Evolutionary conservation across 148 eudicot species (phyloP), one percentile per base, ranked within the genome.

Genomic region (Arctostaphylos glauca): DNA sequence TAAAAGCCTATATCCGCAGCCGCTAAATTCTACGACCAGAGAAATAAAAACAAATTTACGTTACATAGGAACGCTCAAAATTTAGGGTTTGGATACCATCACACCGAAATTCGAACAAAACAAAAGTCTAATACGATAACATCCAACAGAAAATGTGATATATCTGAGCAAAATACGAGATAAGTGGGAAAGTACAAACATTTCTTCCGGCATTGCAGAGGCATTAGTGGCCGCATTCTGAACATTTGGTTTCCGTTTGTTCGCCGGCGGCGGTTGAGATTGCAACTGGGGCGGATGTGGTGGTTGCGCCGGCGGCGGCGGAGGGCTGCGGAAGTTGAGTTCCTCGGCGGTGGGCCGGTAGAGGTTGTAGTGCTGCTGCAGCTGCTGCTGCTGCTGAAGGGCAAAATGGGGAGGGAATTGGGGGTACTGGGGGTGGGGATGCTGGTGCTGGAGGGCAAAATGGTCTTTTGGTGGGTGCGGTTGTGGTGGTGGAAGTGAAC

Each of bases 331-430:
- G 68, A 77, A 67, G 82, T 47, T 52, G 75, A 80, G 76, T 3
- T 50, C 76, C 50, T 53, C 74, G 53, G 81, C 48, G 55, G 83
- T 31, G 0, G 44, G 71, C 47, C 53, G 80, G 83, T 56, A n/a
- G 85, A 71, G 73, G 75, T 55, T 60, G 78, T 19, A 66, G 46
- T 67, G 86, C 44, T 67, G 87, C 21, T 74, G 88, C 48, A 53
- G 77, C 2, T 71, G 87, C 21, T 74, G 88, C 48, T 71, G 89
- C n/a, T 82, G 87, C 21, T 85, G 89, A 44, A 82, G 86, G 66
- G 85, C 78, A 76, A 90, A 87, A 62, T 88, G 91, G 48, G 91
- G 81, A 74, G 82, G 86, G 74, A 71, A 81, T 56, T 68, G 87
- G 49, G 84, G 41, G 58, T 59, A 81, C 12, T 87, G 91, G 2